Evolutionary conservation across 495 filamentous ascomycete species (phyloP), one percentile per base, ranked within the genome.

Genomic region (Penicillium coprophilum): DNA sequence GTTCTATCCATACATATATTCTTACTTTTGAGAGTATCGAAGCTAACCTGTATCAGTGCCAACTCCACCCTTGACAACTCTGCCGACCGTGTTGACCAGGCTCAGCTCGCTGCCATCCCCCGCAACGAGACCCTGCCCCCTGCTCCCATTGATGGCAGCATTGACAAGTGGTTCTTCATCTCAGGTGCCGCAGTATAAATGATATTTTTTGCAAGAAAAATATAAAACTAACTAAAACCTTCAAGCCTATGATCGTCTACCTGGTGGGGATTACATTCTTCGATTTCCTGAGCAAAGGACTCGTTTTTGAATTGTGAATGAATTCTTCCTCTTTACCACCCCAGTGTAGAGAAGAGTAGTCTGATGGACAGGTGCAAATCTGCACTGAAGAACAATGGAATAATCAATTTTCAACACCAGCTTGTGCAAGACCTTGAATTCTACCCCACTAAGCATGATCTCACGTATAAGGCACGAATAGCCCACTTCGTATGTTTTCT

Each of bases 161-260:
- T 97, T 69, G 94, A 99, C 85, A 99, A 99, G 84, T 99, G 95
- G 94, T 99, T 99, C 86, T 99, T 96, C 84, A 99, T 99, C 78
- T 97, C 93, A 71, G 94, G 94, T 72, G 94, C 94, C 72, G 90
- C 94, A 64, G 84, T 89, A 53, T 96, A 92, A 79, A 70, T 63
- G 30, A 57, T 38, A 8, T 46, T 41, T 52, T 50, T 19, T 51
- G 45, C 62, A 67, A 62, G 56, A 62, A 24, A 30, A 28, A n/a
- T 46, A 47, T 47, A 47, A 47, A 47, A 47, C 45, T 47, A 47
- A 47, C 45, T 11, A 21, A 47, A 47, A 19, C 28, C 31, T 17
- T 40, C 34, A 65, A 68, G 55, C 59, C 27, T 53, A 47, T 52
- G 50, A 57, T 31, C 45, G 27, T 47, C 19, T 32, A 4, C 45